Conservation (phyloP, 495 filamentous ascomycete species). For the Penicillium samsonianum region DNA sequence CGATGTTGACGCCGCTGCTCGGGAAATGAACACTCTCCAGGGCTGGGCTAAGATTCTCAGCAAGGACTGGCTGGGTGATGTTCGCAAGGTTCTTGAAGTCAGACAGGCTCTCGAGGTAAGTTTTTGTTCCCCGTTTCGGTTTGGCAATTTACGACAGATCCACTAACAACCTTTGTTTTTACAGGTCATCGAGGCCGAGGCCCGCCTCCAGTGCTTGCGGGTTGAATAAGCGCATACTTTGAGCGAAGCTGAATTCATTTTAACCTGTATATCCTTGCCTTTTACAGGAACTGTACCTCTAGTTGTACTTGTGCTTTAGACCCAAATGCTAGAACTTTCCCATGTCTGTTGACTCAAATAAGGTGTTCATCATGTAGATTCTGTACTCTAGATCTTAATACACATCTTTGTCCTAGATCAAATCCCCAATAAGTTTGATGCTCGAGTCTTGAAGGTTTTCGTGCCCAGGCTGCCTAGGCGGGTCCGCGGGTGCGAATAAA, state of each 20-base stretch:
- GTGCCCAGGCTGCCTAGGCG: not conserved
- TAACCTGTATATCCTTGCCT: conserved; percentile 41
- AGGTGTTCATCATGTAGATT: not conserved
- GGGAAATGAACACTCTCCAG: conserved; percentile 89
- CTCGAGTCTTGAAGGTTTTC: not conserved
- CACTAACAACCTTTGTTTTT: conserved; percentile 22
- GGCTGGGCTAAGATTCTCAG: conserved; percentile 95
- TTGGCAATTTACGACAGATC: conserved; percentile 1
- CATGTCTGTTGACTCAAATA: conserved; percentile 22
- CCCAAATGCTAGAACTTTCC: conserved; percentile 46
- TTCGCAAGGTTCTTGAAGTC: conserved; percentile 86
- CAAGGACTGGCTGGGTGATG: conserved; percentile 89
- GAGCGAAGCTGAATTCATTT: conserved; percentile 34
- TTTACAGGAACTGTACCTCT: conserved; percentile 49
- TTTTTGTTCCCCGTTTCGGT: not conserved
- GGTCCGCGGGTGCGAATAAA: not conserved
- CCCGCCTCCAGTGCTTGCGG: conserved; percentile 51
- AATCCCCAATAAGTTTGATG: not conserved
- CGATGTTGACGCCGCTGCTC: conserved; percentile 82
- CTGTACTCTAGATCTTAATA: not conserved
- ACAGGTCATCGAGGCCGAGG: conserved; percentile 53
- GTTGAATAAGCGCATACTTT: conserved; percentile 46
- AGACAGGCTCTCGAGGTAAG: conserved; percentile 92
- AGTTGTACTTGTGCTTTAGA: conserved; percentile 47
- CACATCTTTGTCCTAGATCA: not conserved